Evolutionary conservation across 257 asterid genomes (phyloP), one percentile per base, ranked within the genome.

Genomic region (Nicotiana undulata): DNA sequence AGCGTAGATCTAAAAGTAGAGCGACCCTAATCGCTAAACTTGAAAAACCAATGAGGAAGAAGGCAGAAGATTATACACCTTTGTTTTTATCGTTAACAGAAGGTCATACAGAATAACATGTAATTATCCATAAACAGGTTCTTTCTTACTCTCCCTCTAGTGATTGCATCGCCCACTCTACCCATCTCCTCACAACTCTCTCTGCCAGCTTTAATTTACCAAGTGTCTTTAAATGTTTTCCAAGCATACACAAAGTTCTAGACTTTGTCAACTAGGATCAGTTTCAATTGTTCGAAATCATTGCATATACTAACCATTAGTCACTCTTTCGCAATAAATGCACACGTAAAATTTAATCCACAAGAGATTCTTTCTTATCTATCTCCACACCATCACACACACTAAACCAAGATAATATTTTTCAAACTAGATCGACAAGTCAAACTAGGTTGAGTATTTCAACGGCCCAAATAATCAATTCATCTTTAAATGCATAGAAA

Each of bases 401-500:
- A 8, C 18, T 13, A 70, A 24, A 46, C 34, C 34, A 44, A 24
- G 26, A 46, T 46, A 15, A 24, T 24, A 49, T 3, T 7, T 49
- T 72, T 8, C 78, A 46, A 49, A 49, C 37, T 49, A 40, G 61
- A 24, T 46, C 34, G 15, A 49, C 78, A 10, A 49, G 40, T 72
- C 61, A 13, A 72, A 49, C 40, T 49, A 72, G 24, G 78, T 49
- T 24, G 60, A 72, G 26, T 72, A 24, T n/a, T 7, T 72, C 40
- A 70, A 44, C 24, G 12, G 58, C 46, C 58, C 34, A 44, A 70
- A 44, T 22, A 52, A 22, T 44, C 13, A 3, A 74, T 49, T 74
- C 78, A 46, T 74, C 22, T 74, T 15, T 49, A 74, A 74, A 74
- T 74, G 78, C 40, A 74, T 49, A 24, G 15, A 74, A 72, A 72